Base-by-base conservation (phyloP, 2,329 filamentous ascomycete species). In the Aspergillus ibericus region DNA sequence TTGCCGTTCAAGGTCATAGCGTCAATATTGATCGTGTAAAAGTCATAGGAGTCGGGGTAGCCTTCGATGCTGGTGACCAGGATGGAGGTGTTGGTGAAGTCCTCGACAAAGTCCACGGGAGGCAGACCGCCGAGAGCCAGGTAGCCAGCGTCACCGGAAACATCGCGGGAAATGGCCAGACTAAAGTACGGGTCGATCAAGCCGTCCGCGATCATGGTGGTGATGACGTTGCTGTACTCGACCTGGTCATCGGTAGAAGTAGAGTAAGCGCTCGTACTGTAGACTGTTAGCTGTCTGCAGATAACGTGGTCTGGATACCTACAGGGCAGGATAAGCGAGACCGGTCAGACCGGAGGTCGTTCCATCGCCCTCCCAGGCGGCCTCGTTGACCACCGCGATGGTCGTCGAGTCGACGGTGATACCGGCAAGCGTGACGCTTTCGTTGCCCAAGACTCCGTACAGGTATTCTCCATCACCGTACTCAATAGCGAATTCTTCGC, bases 141-240 rank as follows among this genome's bases (percentile, higher is more conserved):
- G 29, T 63, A 63, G 8, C 65, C 65, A 1, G 60, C 60, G 15
- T 50, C 50, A 25, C 56, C 56, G 27, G 25, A 42, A 7, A 56
- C 56, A 20, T 73, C 67, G 12, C 83, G 77, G 22, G 80, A 78
- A 16, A 85, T 48, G 8, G 59, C 59, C 22, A 61, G 50, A 13
- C 56, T 59, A 47, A 61, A 61, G 38, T 55, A 55, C 2, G 59
- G 54, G 2, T 47, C 34, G 27, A 59, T 56, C 15, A 59, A 27
- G 5, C 46, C 46, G 13, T 49, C 49, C 42, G 32, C 20, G 20
- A 16, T 32, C 56, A 61, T 54, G 27, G 32, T 57, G 29, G 59
- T 55, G 16, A 61, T 55, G 32, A 61, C 47, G 8, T 50, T 50
- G 36, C 27, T 53, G 55, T 62, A 62, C 1, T 18, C 38, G n/a